Percentiles rank a stretch among this genome's conserved stretches.
These are phyloP conservation scores for Rhizophagus prolifer DNA, from an alignment of 192 early-diverging fungal species.

Conservation along the genomic window DNA sequence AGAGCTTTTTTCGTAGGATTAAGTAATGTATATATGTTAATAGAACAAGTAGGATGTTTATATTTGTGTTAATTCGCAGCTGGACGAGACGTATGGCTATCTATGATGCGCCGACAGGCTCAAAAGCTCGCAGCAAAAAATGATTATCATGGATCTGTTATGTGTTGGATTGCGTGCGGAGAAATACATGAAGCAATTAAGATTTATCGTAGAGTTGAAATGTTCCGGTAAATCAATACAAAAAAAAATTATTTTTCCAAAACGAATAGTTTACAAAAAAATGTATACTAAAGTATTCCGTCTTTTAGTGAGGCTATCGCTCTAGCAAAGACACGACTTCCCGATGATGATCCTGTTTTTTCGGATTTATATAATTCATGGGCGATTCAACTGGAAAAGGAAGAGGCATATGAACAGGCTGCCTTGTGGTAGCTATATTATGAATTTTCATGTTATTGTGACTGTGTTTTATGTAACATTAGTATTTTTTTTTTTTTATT, in stretches of 20 bases:
- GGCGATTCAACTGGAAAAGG: conserved; percentile 34
- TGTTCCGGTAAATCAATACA: conserved; percentile 38
- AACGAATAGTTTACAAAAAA: not conserved
- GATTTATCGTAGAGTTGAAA: conserved; percentile 36
- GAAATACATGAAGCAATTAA: conserved; percentile 46
- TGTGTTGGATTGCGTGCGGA: conserved; percentile 45
- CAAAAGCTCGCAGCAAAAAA: conserved; percentile 37
- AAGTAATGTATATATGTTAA: not conserved
- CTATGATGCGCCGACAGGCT: conserved; percentile 41
- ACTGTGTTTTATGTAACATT: not conserved
- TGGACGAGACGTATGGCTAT: conserved; percentile 47
- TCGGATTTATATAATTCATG: conserved; percentile 32
- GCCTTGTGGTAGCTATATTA: conserved; percentile 33
- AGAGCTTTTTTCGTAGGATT: not conserved
- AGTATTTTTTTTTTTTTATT: not conserved
- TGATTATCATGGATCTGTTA: conserved; percentile 41
- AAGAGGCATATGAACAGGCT: conserved; percentile 28
- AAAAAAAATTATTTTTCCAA: not conserved
- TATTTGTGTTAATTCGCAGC: conserved; percentile 13
- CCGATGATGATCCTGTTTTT: conserved; percentile 32
- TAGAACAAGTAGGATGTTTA: not conserved
- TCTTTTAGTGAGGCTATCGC: conserved; percentile 37
- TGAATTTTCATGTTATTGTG: not conserved
- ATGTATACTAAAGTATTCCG: not conserved
- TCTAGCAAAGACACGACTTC: conserved; percentile 35